Evolutionary conservation across 78 protist species (phyloP).

Genomic region (Blattamonas nauphoetae): DNA sequence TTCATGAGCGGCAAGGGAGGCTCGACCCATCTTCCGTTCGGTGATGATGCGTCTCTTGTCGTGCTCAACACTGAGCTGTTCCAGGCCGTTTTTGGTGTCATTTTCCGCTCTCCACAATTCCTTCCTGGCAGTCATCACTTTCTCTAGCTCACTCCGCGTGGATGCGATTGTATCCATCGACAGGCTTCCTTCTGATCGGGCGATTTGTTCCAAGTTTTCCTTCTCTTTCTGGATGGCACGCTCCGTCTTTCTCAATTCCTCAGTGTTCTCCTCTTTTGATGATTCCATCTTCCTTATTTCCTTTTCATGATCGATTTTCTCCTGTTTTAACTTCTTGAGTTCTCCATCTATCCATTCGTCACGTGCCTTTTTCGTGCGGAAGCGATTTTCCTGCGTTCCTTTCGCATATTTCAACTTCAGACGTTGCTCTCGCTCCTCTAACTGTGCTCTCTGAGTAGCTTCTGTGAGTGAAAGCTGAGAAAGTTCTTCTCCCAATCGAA

Average conservation of each 20-base stretch:
- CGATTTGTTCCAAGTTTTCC: background rate
- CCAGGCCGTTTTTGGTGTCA: background rate
- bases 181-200: background rate
- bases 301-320: background rate
- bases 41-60: background rate
- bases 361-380: conserved; percentile 43
- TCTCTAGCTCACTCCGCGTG: background rate
- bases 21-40: background rate
- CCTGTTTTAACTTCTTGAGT: background rate
- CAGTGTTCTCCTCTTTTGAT: conserved; percentile 13
- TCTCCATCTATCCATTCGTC: conserved; percentile 44
- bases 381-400: conserved; percentile 54
- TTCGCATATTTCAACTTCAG: conserved; percentile 36
- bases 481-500: background rate
- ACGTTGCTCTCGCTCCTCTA: background rate
- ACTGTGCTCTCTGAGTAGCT: background rate
- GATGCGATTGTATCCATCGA: too few species aligned
- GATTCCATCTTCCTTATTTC: background rate
- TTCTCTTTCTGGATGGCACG: background rate
- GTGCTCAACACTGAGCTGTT: background rate
- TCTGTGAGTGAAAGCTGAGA: background rate
- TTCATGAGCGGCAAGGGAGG: background rate
- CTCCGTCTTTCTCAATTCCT: background rate
- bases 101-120: background rate
- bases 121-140: background rate